These are phyloP conservation scores for Penicillium riverlandense DNA, from an alignment of 495 filamentous ascomycete genomes.

Conservation along the genomic window DNA sequence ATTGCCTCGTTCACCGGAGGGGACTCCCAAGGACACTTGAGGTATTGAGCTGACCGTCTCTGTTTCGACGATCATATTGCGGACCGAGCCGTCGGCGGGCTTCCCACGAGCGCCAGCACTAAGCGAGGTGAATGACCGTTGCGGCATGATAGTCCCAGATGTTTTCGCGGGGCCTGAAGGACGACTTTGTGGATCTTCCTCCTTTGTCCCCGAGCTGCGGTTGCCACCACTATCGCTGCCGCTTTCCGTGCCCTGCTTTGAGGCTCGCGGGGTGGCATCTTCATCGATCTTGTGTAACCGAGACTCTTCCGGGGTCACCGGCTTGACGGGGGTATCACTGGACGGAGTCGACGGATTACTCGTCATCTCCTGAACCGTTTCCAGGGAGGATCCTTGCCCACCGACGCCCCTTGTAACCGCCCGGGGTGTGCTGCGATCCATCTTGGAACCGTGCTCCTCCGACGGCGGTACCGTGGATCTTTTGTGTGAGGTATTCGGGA, in stretches of 20 bases:
- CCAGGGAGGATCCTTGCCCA: constrained; percentile 63
- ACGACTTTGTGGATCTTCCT: constrained; percentile 16
- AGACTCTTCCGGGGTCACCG: constrained; percentile 21
- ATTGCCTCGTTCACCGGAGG: constrained; percentile 51
- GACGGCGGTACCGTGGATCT: constrained; percentile 18
- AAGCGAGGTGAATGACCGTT: constrained; percentile 43
- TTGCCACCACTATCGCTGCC: constrained; percentile 45
- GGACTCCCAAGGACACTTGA: constrained; percentile 73
- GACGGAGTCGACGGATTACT: constrained; percentile 73
- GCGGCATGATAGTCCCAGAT: constrained; percentile 31
- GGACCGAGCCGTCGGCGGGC: constrained; percentile 64
- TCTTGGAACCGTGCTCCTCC: constrained; percentile 25
- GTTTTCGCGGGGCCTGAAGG: constrained; percentile 17
- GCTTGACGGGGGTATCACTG: constrained; percentile 36
- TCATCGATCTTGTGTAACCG: constrained; percentile 34
- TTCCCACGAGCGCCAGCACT: constrained; percentile 45
- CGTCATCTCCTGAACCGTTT: constrained; percentile 84
- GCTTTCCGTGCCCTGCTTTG: constrained; percentile 32
- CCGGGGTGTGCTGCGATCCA: constrained; percentile 28
- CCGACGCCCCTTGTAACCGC: constrained; percentile 52
- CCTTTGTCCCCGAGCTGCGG: constrained; percentile 33
- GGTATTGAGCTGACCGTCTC: constrained; percentile 91
- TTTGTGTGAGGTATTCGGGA: constrained; percentile 39
- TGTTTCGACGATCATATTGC: constrained; percentile 97
- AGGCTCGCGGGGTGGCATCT: constrained; percentile 28